A percentile compares a stretch with the other conserved stretches of the same genome.
These are phyloP conservation scores for Diaporthe destruens DNA, from an alignment of 2,329 filamentous ascomycete species.

Conservation along the genomic window DNA sequence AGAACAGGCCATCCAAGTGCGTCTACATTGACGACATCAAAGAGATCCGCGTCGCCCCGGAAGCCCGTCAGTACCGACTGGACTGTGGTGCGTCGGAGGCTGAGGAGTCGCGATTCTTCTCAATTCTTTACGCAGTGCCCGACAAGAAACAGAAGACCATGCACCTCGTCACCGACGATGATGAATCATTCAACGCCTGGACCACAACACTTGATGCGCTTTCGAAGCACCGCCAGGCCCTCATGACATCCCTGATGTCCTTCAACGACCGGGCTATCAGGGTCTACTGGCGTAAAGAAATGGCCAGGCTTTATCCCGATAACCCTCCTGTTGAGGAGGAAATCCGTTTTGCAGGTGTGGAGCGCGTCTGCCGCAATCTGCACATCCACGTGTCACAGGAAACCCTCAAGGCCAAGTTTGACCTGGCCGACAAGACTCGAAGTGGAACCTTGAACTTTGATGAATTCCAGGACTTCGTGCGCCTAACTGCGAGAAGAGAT, in stretches of 20 bases:
- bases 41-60: slow-evolving; percentile 85
- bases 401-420: slow-evolving; percentile 80
- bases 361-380: slow-evolving; percentile 86
- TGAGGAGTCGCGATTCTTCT: slow-evolving; percentile 83
- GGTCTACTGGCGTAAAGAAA: slow-evolving; percentile 88
- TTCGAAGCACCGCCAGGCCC: slow-evolving; percentile 85
- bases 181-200: slow-evolving; percentile 82
- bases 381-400: slow-evolving; percentile 90
- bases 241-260: slow-evolving; percentile 90
- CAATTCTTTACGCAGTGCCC: slow-evolving; percentile 85
- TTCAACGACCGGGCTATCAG: slow-evolving; percentile 86
- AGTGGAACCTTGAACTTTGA: slow-evolving; percentile 78
- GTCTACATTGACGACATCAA: slow-evolving; percentile 97
- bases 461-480: slow-evolving; percentile 88
- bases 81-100: slow-evolving; percentile 80
- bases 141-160: slow-evolving; percentile 88
- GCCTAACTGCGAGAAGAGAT: slow-evolving; percentile 83
- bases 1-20: slow-evolving; percentile 80
- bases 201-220: slow-evolving; percentile 86
- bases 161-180: slow-evolving; percentile 85
- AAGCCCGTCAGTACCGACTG: slow-evolving; percentile 89
- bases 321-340: slow-evolving; percentile 70
- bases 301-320: slow-evolving; percentile 74
- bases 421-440: slow-evolving; percentile 74
- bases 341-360: slow-evolving; percentile 82